These are phyloP conservation scores for Ilex aquifolium DNA, from an alignment of 257 asterid species.

Conservation along the genomic window DNA sequence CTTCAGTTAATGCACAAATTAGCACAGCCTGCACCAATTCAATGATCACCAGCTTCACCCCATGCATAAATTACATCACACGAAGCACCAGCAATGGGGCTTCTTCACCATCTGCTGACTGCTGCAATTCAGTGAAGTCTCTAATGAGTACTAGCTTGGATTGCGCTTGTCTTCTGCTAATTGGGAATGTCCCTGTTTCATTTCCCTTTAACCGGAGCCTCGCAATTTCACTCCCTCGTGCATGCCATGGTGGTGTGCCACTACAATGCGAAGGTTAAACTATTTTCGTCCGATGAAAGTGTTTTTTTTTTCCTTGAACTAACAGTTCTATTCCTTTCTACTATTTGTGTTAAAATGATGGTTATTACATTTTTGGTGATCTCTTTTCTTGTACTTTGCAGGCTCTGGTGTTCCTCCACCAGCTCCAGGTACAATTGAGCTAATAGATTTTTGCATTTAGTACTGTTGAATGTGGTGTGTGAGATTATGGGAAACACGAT, in stretches of 20 bases:
- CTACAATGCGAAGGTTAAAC: conserved; percentile 51
- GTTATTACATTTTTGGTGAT: background rate
- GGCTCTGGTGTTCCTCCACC: conserved; percentile 72
- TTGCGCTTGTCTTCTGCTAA: conserved; percentile 57
- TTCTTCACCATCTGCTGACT: conserved; percentile 39
- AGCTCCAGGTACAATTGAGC: conserved; percentile 56
- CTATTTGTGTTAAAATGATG: too few species aligned
- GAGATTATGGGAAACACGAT: too few species aligned
- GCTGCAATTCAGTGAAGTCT: conserved; percentile 61
- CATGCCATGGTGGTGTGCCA: conserved; percentile 54
- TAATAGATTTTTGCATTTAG: too few species aligned
- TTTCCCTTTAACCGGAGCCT: conserved; percentile 47
- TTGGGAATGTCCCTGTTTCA: conserved; percentile 71
- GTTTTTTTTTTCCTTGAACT: too few species aligned
- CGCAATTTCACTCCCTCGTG: conserved; percentile 48
- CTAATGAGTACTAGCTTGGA: conserved; percentile 44
- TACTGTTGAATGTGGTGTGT: too few species aligned
- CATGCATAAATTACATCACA: conserved; percentile 60
- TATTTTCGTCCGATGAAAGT: too few species aligned
- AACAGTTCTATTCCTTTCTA: too few species aligned
- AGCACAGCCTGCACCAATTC: conserved; percentile 55
- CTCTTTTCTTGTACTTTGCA: conserved; percentile 27
- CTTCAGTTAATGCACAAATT: conserved; percentile 41
- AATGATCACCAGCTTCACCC: conserved; percentile 46
- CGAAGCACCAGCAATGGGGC: conserved; percentile 42